phyloP scores from a whole-genome alignment of 2,329 filamentous ascomycete genomes.

The Ophiostoma tasmaniense region DNA sequence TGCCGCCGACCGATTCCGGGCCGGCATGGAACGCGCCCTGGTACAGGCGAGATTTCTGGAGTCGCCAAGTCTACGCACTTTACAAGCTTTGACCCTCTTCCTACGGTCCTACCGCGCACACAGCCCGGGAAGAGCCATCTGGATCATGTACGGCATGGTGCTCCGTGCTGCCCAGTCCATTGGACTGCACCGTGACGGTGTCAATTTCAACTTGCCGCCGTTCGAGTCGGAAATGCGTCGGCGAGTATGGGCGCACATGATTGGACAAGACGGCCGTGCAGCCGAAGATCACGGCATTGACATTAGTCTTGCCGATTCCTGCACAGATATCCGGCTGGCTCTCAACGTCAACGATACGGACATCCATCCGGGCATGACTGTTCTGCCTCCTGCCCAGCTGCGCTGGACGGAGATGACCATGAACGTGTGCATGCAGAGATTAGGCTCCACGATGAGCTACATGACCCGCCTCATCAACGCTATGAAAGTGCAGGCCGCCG shows the following conservation, averaged over 20 bases:
- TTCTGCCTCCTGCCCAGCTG: slow-evolving; percentile 33
- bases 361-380: slow-evolving; percentile 36
- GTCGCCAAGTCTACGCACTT: slow-evolving; percentile 16
- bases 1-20: slow-evolving; percentile 17
- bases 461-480: slow-evolving; percentile 37
- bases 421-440: slow-evolving; percentile 41
- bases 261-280: slow-evolving; percentile 24
- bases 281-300: slow-evolving; percentile 43
- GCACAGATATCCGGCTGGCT: slow-evolving; percentile 39
- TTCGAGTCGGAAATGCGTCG: slow-evolving; percentile 23
- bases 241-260: slow-evolving; percentile 20
- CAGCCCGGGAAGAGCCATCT: slow-evolving; percentile 18
- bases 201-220: slow-evolving; percentile 36
- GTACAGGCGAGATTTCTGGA: slow-evolving; percentile 21
- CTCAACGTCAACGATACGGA: slow-evolving; percentile 45
- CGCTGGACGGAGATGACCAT: slow-evolving; percentile 49
- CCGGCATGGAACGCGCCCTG: slow-evolving; percentile 20
- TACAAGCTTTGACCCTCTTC: slow-evolving; percentile 21
- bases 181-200: slow-evolving; percentile 22
- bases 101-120: slow-evolving; percentile 17
- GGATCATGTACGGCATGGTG: slow-evolving; percentile 21
- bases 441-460: slow-evolving; percentile 28
- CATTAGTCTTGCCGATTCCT: slow-evolving; percentile 29
- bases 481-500: slow-evolving; percentile 17
- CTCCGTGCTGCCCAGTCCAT: slow-evolving; percentile 22